phyloP scores from a whole-genome alignment of 305 asterid species.

The Fraxinus angustifolia region DNA sequence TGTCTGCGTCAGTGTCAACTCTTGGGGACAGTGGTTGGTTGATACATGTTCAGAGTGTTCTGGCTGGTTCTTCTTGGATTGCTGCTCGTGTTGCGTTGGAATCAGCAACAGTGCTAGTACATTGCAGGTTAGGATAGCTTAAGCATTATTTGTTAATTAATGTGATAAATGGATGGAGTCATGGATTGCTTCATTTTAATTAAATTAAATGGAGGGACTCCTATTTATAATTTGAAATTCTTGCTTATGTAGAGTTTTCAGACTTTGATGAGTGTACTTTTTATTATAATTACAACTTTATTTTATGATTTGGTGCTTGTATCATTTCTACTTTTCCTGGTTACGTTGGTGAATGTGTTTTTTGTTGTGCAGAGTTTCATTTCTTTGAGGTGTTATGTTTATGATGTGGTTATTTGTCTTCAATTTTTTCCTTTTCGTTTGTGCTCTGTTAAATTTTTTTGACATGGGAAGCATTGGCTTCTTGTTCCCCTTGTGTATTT shows the following conservation, averaged over 20 bases:
- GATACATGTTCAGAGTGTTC: constrained; percentile 88
- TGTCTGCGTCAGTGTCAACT: constrained; percentile 98
- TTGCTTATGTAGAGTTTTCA: neutral
- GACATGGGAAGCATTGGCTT: neutral
- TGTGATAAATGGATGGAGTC: neutral
- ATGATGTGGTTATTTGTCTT: neutral
- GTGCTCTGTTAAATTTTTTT: neutral
- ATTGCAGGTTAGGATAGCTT: constrained; percentile 73
- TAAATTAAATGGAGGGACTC: neutral
- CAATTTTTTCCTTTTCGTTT: neutral
- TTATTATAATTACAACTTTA: neutral
- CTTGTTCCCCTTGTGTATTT: neutral
- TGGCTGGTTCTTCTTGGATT: constrained; percentile 99
- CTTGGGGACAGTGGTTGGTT: constrained; percentile 98
- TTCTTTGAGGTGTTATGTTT: neutral
- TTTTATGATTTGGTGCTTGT: constrained; percentile 10
- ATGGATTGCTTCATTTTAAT: constrained; percentile 1
- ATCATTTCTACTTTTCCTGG: neutral
- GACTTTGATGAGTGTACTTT: neutral
- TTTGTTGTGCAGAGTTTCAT: neutral
- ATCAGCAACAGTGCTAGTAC: constrained; percentile 96
- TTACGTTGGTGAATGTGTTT: neutral
- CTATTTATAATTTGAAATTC: neutral
- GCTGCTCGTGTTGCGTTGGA: constrained; percentile 98
- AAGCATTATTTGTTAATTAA: constrained; percentile 6